Evolutionary conservation across 2,329 filamentous ascomycete species (phyloP), one percentile per base, ranked within the genome.

Genomic region (Aspergillus nomiae): DNA sequence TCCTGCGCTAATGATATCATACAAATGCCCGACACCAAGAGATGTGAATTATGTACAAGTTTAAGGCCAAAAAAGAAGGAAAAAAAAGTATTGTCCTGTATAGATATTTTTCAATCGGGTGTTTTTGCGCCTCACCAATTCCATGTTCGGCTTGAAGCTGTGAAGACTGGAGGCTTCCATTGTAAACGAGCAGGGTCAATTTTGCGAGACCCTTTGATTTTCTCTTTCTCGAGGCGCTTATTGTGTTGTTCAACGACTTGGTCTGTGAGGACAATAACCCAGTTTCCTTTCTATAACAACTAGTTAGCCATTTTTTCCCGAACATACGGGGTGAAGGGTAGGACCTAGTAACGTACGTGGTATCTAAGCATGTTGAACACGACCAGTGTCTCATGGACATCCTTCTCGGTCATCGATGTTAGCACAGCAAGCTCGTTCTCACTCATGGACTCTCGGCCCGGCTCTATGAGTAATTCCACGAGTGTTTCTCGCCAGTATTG

Each of bases 401-500:
- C 95, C 72, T 93, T 92, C 7, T 93, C 94, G n/a, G 94, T 98
- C 94, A 99, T 98, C 3, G 94, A 91, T 10, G 95, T 88, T 38
- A 88, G 79, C 7, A 86, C 83, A 0, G 92, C 94, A 58, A 99
- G 87, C 56, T 91, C 87, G 71, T 97, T 94, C 59, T 98, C 94
- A 61, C 91, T 96, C 59, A 92, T 90, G 21, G 73, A 69, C 61
- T 81, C 78, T 9, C 90, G 89, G 64, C 89, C 89, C 56, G 85
- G 86, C 56, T 90, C 89, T 54, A 96, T 81, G n/a, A 99, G 83
- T 16, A 96, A 77, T 63, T 97, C 94, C 5, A 98, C 86, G 41
- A 99, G 92, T 56, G 92, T 93, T 77, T 99, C 95, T 34, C 94
- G 93, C 95, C 95, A 99, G 80, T 97, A 99, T 67, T 97, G 94